These are phyloP conservation scores for Fusarium sp. DNA, from an alignment of 2,329 filamentous ascomycete species.

Conservation along the genomic window DNA sequence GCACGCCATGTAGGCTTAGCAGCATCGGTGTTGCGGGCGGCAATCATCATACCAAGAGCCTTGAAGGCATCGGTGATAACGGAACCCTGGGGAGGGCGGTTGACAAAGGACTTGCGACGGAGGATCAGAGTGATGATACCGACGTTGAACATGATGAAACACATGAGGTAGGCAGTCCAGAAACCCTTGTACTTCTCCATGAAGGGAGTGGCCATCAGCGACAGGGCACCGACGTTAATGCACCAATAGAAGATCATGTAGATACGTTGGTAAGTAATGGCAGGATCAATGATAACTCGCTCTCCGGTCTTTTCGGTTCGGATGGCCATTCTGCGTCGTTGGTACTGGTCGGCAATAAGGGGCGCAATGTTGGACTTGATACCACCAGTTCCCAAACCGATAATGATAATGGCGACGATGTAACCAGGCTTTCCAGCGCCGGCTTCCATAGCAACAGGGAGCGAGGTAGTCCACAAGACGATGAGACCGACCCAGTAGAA, in stretches of 20 bases:
- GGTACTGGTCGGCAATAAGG: slow-evolving; percentile 75
- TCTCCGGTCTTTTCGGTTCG: slow-evolving; percentile 64
- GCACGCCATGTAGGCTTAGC: slow-evolving; percentile 76
- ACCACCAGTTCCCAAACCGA: slow-evolving; percentile 75
- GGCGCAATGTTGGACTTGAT: slow-evolving; percentile 76
- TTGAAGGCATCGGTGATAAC: slow-evolving; percentile 75
- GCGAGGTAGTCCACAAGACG: slow-evolving; percentile 66
- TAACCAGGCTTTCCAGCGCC: slow-evolving; percentile 63
- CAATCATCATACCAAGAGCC: slow-evolving; percentile 58
- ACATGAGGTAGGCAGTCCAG: slow-evolving; percentile 73
- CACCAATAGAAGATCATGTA: slow-evolving; percentile 82
- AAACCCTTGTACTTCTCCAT: slow-evolving; percentile 77
- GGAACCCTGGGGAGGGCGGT: slow-evolving; percentile 70
- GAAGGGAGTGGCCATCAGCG: slow-evolving; percentile 74
- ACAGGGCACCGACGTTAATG: slow-evolving; percentile 81
- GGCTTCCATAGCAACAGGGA: slow-evolving; percentile 54
- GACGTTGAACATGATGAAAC: slow-evolving; percentile 72
- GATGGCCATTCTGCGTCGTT: slow-evolving; percentile 65
- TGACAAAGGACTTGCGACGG: slow-evolving; percentile 62
- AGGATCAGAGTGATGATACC: slow-evolving; percentile 66
- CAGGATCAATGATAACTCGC: slow-evolving; percentile 75
- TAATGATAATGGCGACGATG: slow-evolving; percentile 69
- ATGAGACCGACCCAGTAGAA: slow-evolving; percentile 71
- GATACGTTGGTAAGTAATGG: slow-evolving; percentile 75
- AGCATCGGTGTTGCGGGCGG: slow-evolving; percentile 65